A percentile compares a stretch with the other conserved stretches of the same genome.
Conservation (phyloP, 75 land plant genomes). For the Picea glauca region DNA sequence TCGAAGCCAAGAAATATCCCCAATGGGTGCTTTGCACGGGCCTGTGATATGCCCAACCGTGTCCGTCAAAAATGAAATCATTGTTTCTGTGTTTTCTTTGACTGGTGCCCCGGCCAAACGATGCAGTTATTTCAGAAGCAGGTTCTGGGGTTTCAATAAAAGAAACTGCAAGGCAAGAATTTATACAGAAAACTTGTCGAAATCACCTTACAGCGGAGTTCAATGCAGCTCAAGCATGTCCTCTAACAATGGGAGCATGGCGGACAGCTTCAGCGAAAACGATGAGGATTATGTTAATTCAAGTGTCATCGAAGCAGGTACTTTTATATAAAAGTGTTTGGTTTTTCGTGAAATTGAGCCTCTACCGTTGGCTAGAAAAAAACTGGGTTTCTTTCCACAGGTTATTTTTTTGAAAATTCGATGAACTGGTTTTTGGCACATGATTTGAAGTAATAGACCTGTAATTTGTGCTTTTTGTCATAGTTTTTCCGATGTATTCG, state of each 20-base stretch:
- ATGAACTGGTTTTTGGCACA: background rate
- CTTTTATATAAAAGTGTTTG: background rate
- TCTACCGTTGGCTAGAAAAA: background rate
- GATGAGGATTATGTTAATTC: slow-evolving; percentile 80
- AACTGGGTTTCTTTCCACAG: background rate
- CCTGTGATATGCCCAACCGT: slow-evolving; percentile 41
- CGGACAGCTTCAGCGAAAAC: slow-evolving; percentile 67
- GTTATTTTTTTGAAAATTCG: background rate
- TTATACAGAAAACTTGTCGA: slow-evolving; percentile 5
- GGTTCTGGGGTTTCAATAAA: slow-evolving; percentile 20
- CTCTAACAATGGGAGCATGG: slow-evolving; percentile 67
- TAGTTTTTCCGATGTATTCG: background rate
- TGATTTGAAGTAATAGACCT: background rate
- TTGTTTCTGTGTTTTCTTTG: slow-evolving; percentile 10
- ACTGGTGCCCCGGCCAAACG: background rate
- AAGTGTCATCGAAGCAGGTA: slow-evolving; percentile 76
- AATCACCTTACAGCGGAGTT: background rate
- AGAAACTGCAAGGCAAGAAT: background rate
- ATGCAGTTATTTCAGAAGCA: slow-evolving; percentile 15
- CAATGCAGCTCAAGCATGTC: slow-evolving; percentile 62
- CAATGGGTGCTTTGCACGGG: slow-evolving; percentile 40
- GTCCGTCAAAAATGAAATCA: slow-evolving; percentile 18
- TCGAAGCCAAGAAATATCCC: background rate
- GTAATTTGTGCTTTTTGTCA: background rate
- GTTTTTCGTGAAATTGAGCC: background rate